These are phyloP conservation scores for Yamadazyma endophytica DNA, from an alignment of 805 yeast species.

Conservation along the genomic window DNA sequence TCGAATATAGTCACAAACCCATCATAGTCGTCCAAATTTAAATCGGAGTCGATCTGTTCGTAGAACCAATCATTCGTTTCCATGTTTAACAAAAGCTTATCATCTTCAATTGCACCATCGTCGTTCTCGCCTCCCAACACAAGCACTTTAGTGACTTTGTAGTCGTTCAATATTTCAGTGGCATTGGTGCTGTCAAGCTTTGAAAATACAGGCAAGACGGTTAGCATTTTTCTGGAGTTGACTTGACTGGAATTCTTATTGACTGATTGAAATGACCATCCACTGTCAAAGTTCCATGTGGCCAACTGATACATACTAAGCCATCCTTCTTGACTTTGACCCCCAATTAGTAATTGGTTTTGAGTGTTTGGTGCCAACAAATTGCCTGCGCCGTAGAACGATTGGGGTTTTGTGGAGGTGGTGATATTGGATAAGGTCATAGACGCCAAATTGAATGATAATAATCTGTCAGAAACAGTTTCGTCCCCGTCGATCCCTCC, in stretches of 20 bases:
- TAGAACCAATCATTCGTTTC: slow-evolving; percentile 10
- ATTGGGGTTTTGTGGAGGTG: slow-evolving; percentile 51
- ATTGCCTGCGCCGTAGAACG: slow-evolving; percentile 50
- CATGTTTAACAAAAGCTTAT: slow-evolving; percentile 5
- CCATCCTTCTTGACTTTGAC: slow-evolving; percentile 62
- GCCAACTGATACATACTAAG: slow-evolving; percentile 71
- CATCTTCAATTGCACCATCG: slow-evolving; percentile 4
- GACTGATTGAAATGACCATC: slow-evolving; percentile 56
- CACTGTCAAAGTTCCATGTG: slow-evolving; percentile 60
- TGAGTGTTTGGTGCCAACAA: slow-evolving; percentile 42
- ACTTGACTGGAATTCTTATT: slow-evolving; percentile 26
- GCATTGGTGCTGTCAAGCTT: slow-evolving; percentile 15
- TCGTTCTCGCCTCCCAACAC: slow-evolving; percentile 57
- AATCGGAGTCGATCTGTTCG: slow-evolving; percentile 1
- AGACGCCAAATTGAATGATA: slow-evolving; percentile 38
- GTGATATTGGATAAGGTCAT: slow-evolving; percentile 33
- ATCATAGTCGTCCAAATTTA: slow-evolving; percentile 5
- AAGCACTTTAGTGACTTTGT: slow-evolving; percentile 38
- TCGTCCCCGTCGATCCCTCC: slow-evolving; percentile 40
- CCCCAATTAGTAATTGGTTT: slow-evolving; percentile 60
- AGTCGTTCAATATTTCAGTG: slow-evolving; percentile 23
- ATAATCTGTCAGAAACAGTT: slow-evolving; percentile 36
- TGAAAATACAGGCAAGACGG: slow-evolving; percentile 52
- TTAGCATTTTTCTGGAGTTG: slow-evolving; percentile 50
- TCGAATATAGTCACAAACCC: slow-evolving; percentile 11